Base-by-base conservation (phyloP, 441 rosid genomes). In the Populus tomentosa region DNA sequence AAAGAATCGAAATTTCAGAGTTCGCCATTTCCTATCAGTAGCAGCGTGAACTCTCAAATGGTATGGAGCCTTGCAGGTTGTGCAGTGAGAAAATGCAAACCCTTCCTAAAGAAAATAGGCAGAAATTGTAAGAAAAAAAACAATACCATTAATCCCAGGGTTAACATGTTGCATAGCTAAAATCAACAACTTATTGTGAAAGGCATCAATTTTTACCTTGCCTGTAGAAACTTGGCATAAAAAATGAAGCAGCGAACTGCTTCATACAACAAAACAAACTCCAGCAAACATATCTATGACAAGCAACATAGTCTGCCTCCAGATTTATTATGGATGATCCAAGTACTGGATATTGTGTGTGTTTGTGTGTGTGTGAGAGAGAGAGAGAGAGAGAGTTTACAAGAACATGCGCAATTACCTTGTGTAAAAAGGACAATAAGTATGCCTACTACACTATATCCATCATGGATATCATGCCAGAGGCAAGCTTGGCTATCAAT, bases 41-140 rank as follows among this genome's bases (percentile, higher is more conserved):
- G 98, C 97, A 80, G 86, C 95, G 83, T 97, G 98, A 86, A 94
- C 97, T 86, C 98, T 90, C 85, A 94, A 82, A 90, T 94, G 94
- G 83, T 97, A 97, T 61, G 98, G 97, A 62, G 94, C 94, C 89
- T 97, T 97, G 88, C 99, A 97, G 81, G 99, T 97, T 70, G 98
- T 97, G 86, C 99, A 97, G 82, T 97, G 98, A 67, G 98, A 94
- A 92, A 97, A 97, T 63, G 99, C 97, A 86, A 92, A 94, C 72
- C 98, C 98, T 92, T 97, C 99, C 98, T 97, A 90, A 79, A 85
- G 70, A 32, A 73, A 35, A 40, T 23, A 74, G 35, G 50, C 69
- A 36, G 46, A 30, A 30, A 72, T 56, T 13, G 42, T 28, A 36
- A 50, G 67, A 26, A 7, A n/a, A n/a, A 35, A 53, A 73, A 18